Percentiles rank a stretch among this genome's conserved stretches.
Evolutionary conservation across 345 rosid species (phyloP).

Genomic region (Abelmoschus esculentus): DNA sequence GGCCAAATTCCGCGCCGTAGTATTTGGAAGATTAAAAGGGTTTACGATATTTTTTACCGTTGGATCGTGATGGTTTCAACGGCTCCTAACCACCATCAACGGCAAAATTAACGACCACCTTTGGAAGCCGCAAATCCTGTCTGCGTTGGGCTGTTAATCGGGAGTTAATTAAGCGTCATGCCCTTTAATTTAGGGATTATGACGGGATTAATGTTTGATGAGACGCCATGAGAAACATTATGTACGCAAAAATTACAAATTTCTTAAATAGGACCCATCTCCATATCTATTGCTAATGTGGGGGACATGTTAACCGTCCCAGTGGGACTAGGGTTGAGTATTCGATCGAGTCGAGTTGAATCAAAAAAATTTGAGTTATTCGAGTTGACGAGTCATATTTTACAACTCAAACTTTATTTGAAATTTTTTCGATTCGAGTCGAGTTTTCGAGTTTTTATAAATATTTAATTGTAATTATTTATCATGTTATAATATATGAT

Average conservation of each 20-base stretch:
- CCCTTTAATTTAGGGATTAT: background rate
- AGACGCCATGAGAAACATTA: background rate
- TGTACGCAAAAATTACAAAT: background rate
- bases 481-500: too few relatives aligned
- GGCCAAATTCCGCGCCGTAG: slow-evolving; percentile 4
- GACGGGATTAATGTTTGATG: background rate
- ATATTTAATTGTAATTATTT: too few relatives aligned
- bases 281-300: background rate
- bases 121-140: background rate
- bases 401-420: too few relatives aligned
- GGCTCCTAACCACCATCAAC: slow-evolving; percentile 8
- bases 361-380: too few relatives aligned
- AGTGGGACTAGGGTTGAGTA: too few relatives aligned
- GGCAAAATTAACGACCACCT: slow-evolving; percentile 6
- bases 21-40: background rate
- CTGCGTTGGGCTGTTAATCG: background rate
- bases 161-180: background rate
- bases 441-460: too few relatives aligned
- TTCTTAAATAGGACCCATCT: background rate
- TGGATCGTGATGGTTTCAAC: background rate
- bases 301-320: slow-evolving; percentile 3
- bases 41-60: background rate
- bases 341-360: too few relatives aligned
- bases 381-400: too few relatives aligned
- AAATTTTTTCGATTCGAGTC: too few relatives aligned